These are phyloP conservation scores for Auricularia sp. DNA, from an alignment of 768 basidiomycete genomes.

Conservation along the genomic window DNA sequence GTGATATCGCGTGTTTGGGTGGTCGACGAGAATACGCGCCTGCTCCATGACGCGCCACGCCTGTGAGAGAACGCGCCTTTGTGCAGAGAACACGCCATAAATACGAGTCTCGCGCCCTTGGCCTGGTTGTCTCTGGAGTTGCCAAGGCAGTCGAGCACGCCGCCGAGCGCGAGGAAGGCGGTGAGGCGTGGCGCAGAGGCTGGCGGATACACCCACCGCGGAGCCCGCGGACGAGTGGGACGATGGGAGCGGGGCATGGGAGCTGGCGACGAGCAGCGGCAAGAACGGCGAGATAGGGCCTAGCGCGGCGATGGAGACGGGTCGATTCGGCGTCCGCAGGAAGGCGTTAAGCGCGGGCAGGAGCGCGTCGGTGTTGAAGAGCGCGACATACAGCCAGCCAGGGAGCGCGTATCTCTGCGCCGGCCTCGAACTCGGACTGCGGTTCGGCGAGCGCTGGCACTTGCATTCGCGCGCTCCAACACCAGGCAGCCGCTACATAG, in stretches of 20 bases:
- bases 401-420: slow-evolving; percentile 43
- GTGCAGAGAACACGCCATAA: slow-evolving; percentile 57
- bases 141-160: slow-evolving; percentile 73
- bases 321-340: slow-evolving; percentile 72
- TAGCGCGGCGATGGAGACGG: slow-evolving; percentile 69
- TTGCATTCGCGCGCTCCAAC: slow-evolving; percentile 16
- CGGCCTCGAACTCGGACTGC: slow-evolving; percentile 63
- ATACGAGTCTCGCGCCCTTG: slow-evolving; percentile 69
- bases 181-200: slow-evolving; percentile 55
- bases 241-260: slow-evolving; percentile 34
- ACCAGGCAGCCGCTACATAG: too few species aligned
- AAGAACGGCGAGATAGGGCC: slow-evolving; percentile 57
- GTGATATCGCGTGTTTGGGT: slow-evolving; percentile 16
- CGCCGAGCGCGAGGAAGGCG: slow-evolving; percentile 65
- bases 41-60: slow-evolving; percentile 82
- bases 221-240: slow-evolving; percentile 40
- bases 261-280: slow-evolving; percentile 46
- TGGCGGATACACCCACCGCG: slow-evolving; percentile 40
- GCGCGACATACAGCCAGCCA: background rate
- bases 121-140: slow-evolving; percentile 64
- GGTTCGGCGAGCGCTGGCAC: slow-evolving; percentile 73
- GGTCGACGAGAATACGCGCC: slow-evolving; percentile 36
- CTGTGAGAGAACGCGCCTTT: slow-evolving; percentile 68
- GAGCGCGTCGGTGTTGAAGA: slow-evolving; percentile 43
- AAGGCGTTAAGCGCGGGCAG: slow-evolving; percentile 62